Conservation (phyloP, 1,284 basidiomycete genomes). For the Melampsora americana region DNA sequence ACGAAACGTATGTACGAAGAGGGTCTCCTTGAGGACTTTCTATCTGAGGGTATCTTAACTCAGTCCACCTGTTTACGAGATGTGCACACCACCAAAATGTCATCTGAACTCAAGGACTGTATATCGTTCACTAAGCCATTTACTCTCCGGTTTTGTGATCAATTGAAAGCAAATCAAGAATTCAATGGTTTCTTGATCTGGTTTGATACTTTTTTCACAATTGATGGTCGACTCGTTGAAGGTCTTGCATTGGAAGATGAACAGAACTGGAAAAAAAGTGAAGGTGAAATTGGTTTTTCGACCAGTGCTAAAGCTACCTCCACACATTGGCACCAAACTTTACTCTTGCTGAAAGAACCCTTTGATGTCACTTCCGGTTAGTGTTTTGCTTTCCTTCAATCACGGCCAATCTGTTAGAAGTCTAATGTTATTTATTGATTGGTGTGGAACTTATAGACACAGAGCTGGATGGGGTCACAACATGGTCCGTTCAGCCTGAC, state of each 20-base stretch:
- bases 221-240: constrained; percentile 58
- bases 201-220: constrained; percentile 87
- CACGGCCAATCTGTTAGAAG: constrained; percentile 2
- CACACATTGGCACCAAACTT: constrained; percentile 98
- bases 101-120: not conserved
- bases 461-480: not conserved
- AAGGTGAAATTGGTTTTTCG: constrained; percentile 74
- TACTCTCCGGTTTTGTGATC: not conserved
- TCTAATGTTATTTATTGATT: not conserved
- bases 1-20: constrained; percentile 8
- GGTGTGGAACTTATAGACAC: not conserved
- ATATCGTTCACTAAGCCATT: not conserved
- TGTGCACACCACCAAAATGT: not conserved
- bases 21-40: not conserved
- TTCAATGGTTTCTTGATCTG: constrained; percentile 82
- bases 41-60: not conserved
- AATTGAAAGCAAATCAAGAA: constrained; percentile 53
- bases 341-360: constrained; percentile 80
- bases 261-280: constrained; percentile 47
- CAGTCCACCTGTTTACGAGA: not conserved
- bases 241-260: constrained; percentile 11
- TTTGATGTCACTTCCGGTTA: constrained; percentile 69
- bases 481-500: not conserved
- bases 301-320: constrained; percentile 79
- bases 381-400: constrained; percentile 47